phyloP scores from a whole-genome alignment of 1,284 basidiomycete species.

The Tilletia walkeri region DNA sequence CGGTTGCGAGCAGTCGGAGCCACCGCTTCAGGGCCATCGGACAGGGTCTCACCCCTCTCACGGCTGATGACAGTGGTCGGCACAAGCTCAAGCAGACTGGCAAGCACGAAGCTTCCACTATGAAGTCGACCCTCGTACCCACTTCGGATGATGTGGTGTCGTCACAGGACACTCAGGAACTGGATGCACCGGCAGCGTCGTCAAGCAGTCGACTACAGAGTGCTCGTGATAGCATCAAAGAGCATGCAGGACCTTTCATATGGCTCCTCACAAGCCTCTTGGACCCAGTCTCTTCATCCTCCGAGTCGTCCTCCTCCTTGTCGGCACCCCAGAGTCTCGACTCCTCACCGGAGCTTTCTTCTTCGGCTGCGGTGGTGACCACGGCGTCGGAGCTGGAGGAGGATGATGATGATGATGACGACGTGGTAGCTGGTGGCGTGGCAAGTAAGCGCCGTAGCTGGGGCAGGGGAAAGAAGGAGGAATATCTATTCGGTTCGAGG shows the following conservation, averaged over 20 bases:
- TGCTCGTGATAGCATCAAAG: conserved; percentile 3
- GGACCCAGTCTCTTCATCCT: not conserved
- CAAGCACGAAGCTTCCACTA: not conserved
- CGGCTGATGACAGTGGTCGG: no score
- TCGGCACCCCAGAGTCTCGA: no score
- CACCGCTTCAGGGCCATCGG: not conserved
- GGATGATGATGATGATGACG: no score
- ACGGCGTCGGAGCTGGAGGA: no score
- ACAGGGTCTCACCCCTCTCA: not conserved
- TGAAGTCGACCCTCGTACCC: not conserved
- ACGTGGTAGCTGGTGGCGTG: no score
- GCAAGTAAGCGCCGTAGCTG: no score
- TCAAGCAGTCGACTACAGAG: no score
- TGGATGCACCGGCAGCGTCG: no score
- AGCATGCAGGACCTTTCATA: conserved; percentile 2
- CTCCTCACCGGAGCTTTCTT: no score
- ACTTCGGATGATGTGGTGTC: not conserved
- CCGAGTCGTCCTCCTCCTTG: not conserved
- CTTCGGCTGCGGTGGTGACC: no score
- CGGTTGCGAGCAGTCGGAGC: not conserved
- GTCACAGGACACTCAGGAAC: not conserved
- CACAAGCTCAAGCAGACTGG: not conserved
- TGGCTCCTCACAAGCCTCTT: not conserved
- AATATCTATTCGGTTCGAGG: no score
- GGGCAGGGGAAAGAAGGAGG: no score